These are phyloP conservation scores for Biancaea sappan DNA, from an alignment of 306 rosid species.

Conservation along the genomic window DNA sequence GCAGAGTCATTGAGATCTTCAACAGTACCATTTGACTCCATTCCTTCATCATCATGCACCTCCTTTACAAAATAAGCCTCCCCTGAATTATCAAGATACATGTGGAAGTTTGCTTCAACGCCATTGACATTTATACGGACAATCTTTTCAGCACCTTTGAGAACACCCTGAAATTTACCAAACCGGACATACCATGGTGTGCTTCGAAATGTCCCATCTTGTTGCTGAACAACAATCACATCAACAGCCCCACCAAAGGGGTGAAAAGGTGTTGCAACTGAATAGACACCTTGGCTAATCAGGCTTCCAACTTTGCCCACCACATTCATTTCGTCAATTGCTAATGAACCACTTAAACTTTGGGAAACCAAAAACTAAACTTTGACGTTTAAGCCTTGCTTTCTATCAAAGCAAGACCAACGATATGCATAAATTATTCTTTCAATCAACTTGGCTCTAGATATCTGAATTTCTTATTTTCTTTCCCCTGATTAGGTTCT, in stretches of 20 bases:
- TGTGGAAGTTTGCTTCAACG: conserved; percentile 77
- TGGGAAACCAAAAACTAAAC: conserved; percentile 30
- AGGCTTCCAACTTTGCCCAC: conserved; percentile 90
- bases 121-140: conserved; percentile 81
- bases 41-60: conserved; percentile 51
- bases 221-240: conserved; percentile 94
- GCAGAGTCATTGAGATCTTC: conserved; percentile 40
- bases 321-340: conserved; percentile 68
- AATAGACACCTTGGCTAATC: conserved; percentile 85
- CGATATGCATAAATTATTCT: conserved; percentile 32
- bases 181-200: conserved; percentile 96
- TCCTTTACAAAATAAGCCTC: conserved; percentile 91
- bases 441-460: conserved; percentile 20
- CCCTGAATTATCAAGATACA: conserved; percentile 93
- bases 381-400: conserved; percentile 39
- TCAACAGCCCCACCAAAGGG: conserved; percentile 99
- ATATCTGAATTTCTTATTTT: conserved; percentile 23
- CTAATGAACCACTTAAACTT: conserved; percentile 38
- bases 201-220: conserved; percentile 87
- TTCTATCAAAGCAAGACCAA: conserved; percentile 35
- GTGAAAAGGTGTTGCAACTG: conserved; percentile 96
- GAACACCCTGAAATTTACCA: conserved; percentile 97
- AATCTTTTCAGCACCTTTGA: conserved; percentile 84
- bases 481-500: conserved; percentile 33
- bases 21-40: conserved; percentile 43